Conservation (phyloP, 306 rosid species). For the Parietaria judaica region DNA sequence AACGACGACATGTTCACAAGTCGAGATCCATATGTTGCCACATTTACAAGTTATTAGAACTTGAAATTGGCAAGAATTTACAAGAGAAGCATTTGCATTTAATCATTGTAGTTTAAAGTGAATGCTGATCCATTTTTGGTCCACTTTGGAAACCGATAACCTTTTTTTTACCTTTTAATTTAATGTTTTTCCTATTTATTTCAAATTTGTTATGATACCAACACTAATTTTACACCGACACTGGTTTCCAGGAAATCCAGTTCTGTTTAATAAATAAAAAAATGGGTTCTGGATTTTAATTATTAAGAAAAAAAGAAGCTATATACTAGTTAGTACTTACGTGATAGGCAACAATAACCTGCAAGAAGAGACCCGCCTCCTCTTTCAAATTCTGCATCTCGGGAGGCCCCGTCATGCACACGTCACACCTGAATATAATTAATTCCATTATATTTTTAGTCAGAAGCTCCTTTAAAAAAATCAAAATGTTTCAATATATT, state of each 20-base stretch:
- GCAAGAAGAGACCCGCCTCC: constrained; percentile 58
- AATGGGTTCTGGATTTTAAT: too few species aligned
- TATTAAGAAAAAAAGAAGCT: too few species aligned
- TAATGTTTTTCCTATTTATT: too few species aligned
- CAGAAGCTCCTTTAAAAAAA: not conserved
- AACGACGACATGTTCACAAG: not conserved
- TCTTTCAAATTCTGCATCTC: constrained; percentile 59
- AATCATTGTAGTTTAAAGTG: not conserved
- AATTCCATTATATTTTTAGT: not conserved
- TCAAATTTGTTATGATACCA: too few species aligned
- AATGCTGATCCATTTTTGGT: not conserved
- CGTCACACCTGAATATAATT: constrained; percentile 62
- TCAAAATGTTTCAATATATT: not conserved
- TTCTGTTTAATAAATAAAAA: too few species aligned
- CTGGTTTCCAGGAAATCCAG: too few species aligned
- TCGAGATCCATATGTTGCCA: not conserved
- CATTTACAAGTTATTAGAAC: not conserved
- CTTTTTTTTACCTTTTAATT: too few species aligned
- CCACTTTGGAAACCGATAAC: too few species aligned
- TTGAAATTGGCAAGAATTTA: constrained; percentile 1
- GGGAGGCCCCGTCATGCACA: constrained; percentile 72
- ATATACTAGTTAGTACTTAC: constrained; percentile 32
- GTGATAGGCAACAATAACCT: constrained; percentile 43
- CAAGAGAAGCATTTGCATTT: not conserved
- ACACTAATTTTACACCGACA: too few species aligned